Conservation (phyloP, 2,329 filamentous ascomycete genomes). For the Colletotrichum aenigma region DNA sequence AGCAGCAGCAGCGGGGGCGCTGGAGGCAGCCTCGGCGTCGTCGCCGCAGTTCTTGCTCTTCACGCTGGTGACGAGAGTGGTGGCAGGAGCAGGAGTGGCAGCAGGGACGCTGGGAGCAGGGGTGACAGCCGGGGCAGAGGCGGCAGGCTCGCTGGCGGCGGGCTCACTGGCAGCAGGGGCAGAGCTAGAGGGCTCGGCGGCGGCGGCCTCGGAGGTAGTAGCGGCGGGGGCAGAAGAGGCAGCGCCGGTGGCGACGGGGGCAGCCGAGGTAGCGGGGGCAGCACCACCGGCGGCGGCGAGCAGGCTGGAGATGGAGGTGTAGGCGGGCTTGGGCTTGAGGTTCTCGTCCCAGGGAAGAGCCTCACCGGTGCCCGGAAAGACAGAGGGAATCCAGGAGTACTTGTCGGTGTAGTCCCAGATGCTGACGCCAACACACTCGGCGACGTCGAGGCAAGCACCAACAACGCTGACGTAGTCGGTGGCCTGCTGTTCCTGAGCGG, state of each 20-base stretch:
- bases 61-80: slow-evolving; percentile 7
- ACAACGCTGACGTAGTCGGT: slow-evolving; percentile 43
- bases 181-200: neutral
- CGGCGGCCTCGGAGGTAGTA: neutral
- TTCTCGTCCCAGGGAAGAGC: slow-evolving; percentile 41
- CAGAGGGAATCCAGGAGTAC: slow-evolving; percentile 43
- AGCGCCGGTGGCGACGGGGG: neutral
- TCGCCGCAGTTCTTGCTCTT: slow-evolving; percentile 3
- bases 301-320: slow-evolving; percentile 39
- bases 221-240: neutral
- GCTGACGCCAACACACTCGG: slow-evolving; percentile 41
- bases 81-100: neutral
- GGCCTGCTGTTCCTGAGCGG: slow-evolving; percentile 47
- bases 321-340: slow-evolving; percentile 42
- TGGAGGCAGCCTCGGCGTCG: neutral
- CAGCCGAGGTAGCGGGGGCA: neutral
- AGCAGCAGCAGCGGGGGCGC: neutral
- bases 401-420: slow-evolving; percentile 41
- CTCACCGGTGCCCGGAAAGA: slow-evolving; percentile 40
- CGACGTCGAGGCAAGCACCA: slow-evolving; percentile 31
- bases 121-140: neutral
- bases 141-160: neutral
- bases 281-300: slow-evolving; percentile 30
- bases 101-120: neutral
- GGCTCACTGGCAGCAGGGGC: neutral